Evolutionary conservation across 352 stramenopile genomes (phyloP), one percentile per base, ranked within the genome.

Genomic region (Halophytophthora polymorphica): DNA sequence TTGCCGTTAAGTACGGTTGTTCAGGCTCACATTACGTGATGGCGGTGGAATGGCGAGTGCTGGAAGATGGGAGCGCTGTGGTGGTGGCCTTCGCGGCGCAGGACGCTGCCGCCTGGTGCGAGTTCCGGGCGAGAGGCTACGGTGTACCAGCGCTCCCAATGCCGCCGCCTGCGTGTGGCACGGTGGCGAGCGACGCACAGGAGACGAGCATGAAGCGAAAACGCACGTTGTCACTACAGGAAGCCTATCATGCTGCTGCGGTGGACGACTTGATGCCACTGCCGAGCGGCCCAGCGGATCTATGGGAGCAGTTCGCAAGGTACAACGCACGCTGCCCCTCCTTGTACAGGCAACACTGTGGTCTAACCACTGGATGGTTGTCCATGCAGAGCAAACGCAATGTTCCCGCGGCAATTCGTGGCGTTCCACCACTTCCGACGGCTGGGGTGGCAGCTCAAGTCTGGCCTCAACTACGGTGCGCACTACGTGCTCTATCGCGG

Each of bases 381-480:
- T 43, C 15, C 25, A n/a, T 36, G 29, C 42, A 71, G 64, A 17
- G 47, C 54, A 40, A 58, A 41, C 34, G 35, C 51, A 4, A 61
- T 45, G 15, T 92, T 90, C 50, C 43, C 45, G 22, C 42, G 35
- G 7, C 58, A 77, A 11, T 84, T 73, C 28, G 58, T 64, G 13
- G 59, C 71, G 2, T 81, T 84, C n/a, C 64, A 73, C 36, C 82
- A 90, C 50, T 90, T 87, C 49, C 79, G 82, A 22, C 49, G 46
- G 10, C 58, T 67, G 28, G 71, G 56, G 0, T 93, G 77, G 77
- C 60, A 58, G 5, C 50, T 82, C 15, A 75, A 74, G 35, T 61
- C 83, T 0, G 79, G 83, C 31, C 61, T 90, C 10, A 85, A 88
- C 55, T 90, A 93, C 36, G 83, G 83, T 44, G 77, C 73, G 39